These are phyloP conservation scores for Penicillium sp. DNA, from an alignment of 2,329 filamentous ascomycete genomes.

Conservation along the genomic window DNA sequence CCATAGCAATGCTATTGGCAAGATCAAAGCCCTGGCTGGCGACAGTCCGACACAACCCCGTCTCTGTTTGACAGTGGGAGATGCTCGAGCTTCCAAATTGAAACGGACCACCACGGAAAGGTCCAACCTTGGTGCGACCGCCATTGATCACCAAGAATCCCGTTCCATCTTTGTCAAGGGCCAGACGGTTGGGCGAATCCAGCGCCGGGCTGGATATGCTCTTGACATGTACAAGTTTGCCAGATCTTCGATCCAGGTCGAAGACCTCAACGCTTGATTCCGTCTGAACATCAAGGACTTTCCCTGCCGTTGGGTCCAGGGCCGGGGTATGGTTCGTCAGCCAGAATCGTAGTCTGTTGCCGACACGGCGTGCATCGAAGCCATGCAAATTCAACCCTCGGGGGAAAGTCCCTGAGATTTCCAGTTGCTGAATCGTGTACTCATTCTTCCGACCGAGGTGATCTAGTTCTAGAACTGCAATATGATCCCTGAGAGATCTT, in stretches of 20 bases:
- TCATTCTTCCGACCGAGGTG: not conserved
- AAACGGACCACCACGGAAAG: not conserved
- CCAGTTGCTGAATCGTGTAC: not conserved
- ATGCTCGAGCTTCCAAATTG: conserved; percentile 1
- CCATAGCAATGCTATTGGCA: conserved; percentile 5
- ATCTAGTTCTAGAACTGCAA: conserved; percentile 7
- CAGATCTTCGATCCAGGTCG: not conserved
- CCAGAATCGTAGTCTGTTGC: conserved; percentile 7
- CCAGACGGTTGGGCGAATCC: conserved; percentile 5
- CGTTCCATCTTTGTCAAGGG: not conserved
- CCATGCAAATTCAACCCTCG: conserved; percentile 2
- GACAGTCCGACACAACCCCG: conserved; percentile 1
- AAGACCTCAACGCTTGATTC: conserved; percentile 5
- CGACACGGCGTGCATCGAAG: conserved; percentile 5
- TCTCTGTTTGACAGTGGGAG: conserved; percentile 2
- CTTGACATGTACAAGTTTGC: not conserved
- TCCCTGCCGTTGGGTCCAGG: not conserved
- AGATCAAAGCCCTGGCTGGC: conserved; percentile 1
- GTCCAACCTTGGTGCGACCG: not conserved
- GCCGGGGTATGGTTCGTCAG: conserved; percentile 3
- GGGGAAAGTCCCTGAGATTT: not conserved
- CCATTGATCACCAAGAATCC: conserved; percentile 7
- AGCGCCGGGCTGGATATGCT: conserved; percentile 3
- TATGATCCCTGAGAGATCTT: not conserved
- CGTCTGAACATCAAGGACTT: not conserved